Evolutionary conservation across 768 basidiomycete genomes (phyloP), one percentile per base, ranked within the genome.

Genomic region (Hypsizygus marmoreus): DNA sequence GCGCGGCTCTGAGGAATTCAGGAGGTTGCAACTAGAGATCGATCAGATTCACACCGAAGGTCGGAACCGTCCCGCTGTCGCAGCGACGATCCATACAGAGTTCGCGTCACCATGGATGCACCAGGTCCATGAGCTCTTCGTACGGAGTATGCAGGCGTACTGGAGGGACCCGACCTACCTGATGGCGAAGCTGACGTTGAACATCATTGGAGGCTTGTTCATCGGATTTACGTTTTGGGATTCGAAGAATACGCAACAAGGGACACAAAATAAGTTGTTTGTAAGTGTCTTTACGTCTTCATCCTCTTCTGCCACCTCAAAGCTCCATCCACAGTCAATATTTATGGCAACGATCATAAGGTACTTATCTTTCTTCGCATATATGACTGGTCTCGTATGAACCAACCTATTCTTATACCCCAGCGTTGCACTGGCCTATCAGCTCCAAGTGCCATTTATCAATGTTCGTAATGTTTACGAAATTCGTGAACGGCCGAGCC

Each of bases 181-280:
- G 37, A 64, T 80, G 60, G 79, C 82, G 8, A 86, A 86, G 60
- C 50, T 84, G 25, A 55, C 71, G 31, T 62, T 84, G 22, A 81
- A 82, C 45, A 72, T 79, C 32, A 53, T 73, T 6, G 73, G 74
- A 2, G 82, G 81, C 2, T 65, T 84, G 2, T 75, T 84, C 52
- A 79, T 83, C 35, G 75, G 75, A 8, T 84, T 86, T 50, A 81
- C 83, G 6, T 86, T 86, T 62, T 86, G 69, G 68, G 69, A 79
- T 47, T 62, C 79, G 11, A 74, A 79, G 29, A 56, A 80, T 40
- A 70, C 72, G 12, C 71, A 79, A 42, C 79, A 77, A 46, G 84
- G 81, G 30, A 76, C 76, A 1, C 82, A 85, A 56, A 81, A 84
- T 59, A 82, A 83, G 55, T 70, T 86, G 23, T 86, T 86, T 55